phyloP scores from a whole-genome alignment of 225 moss, liverwort and hornwort genomes.

The Straminergon stramineum region DNA sequence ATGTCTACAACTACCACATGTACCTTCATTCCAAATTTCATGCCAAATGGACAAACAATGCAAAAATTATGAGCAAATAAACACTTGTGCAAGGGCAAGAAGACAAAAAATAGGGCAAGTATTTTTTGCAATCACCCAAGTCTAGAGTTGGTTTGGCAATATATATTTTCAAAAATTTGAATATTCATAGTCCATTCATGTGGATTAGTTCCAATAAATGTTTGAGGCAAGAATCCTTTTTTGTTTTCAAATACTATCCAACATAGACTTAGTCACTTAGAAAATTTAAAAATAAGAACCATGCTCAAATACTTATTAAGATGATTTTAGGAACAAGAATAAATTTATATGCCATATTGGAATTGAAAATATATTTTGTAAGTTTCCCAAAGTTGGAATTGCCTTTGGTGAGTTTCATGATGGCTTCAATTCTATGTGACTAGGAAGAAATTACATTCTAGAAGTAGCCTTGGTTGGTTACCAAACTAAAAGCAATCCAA shows the following conservation, averaged over 20 bases:
- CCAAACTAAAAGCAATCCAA: background rate
- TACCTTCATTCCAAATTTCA: too few species aligned
- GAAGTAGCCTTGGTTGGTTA: background rate
- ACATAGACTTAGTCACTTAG: background rate
- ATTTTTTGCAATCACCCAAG: too few species aligned
- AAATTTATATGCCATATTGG: background rate
- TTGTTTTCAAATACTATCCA: background rate
- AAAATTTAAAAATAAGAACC: background rate
- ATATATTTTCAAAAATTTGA: background rate
- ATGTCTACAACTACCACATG: too few species aligned
- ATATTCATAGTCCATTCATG: background rate
- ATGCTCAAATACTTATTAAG: background rate
- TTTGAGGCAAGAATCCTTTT: rapidly evolving
- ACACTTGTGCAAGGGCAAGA: too few species aligned
- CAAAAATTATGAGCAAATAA: too few species aligned
- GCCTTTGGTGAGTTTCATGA: background rate
- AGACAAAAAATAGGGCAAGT: too few species aligned
- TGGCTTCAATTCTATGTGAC: background rate
- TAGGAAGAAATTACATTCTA: background rate
- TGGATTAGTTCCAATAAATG: background rate
- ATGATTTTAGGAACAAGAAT: background rate
- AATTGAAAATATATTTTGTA: background rate
- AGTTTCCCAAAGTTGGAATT: background rate
- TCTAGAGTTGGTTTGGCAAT: background rate
- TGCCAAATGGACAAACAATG: too few species aligned